Evolutionary conservation across 2,329 filamentous ascomycete genomes (phyloP), one percentile per base, ranked within the genome.

Genomic region (Botrytis squamosa): DNA sequence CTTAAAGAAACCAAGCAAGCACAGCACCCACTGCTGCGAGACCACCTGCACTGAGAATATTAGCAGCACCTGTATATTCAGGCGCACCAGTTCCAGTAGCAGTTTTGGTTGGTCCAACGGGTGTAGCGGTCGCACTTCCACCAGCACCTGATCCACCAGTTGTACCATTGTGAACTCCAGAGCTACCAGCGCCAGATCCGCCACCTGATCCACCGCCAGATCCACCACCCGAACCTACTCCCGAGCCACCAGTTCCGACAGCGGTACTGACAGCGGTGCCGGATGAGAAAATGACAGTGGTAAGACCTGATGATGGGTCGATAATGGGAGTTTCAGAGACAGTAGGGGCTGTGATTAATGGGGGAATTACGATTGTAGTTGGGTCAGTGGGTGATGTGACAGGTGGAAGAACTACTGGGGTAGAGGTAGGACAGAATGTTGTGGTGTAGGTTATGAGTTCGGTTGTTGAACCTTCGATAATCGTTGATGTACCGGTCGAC

Each of bases 261-360:
- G 71, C 44, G 46, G 46, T 49, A 20, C 72, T 62, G 22, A 55
- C 36, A 3, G 71, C 44, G 46, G 46, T 49, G 16, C 72, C 60
- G 16, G 69, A 40, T 20, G 73, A n/a, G 36, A 44, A 33, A 3
- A 25, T 63, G 10, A 63, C 7, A 16, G 60, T 63, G 3, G 22
- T 63, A 5, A 63, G 22, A 40, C 60, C 38, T 8, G 60, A 63
- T 63, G 60, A 67, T 20, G 70, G 60, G 25, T 44, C 16, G 38
- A 33, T 44, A 22, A 33, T 33, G 7, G 18, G 22, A 52, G 40
- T 74, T 42, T 33, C 73, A 73, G 62, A 69, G 70, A 16, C 75
- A 74, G 74, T 75, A 74, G 74, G 75, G 74, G 63, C 75, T 14
- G 75, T 76, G 74, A 64, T 77, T 20, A 62, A 55, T 57, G 69